These are phyloP conservation scores for Neoboletus brunneissimus DNA, from an alignment of 768 basidiomycete species.

Conservation along the genomic window DNA sequence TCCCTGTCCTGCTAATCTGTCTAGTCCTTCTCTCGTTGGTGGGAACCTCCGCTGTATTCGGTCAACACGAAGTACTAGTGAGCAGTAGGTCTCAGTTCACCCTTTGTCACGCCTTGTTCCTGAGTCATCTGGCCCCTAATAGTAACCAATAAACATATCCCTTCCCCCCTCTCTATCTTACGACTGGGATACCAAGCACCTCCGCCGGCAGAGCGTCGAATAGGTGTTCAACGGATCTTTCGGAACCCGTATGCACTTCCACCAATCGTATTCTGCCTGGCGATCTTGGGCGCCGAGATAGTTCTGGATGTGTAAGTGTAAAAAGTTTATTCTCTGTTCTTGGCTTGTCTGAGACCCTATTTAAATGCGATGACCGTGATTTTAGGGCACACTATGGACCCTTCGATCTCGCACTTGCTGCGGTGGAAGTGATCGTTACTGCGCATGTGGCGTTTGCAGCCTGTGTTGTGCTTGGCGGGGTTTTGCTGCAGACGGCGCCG, in stretches of 20 bases:
- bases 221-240: slow-evolving; percentile 36
- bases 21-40: slow-evolving; percentile 56
- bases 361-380: neutral
- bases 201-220: slow-evolving; percentile 4
- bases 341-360: neutral
- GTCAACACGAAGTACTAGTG: slow-evolving; percentile 64
- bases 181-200: slow-evolving; percentile 22
- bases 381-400: slow-evolving; percentile 54
- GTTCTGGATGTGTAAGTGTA: slow-evolving; percentile 56
- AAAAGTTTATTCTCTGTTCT: neutral
- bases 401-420: slow-evolving; percentile 85
- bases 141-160: slow-evolving; percentile 65
- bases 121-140: slow-evolving; percentile 8
- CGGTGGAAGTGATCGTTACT: slow-evolving; percentile 71
- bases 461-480: slow-evolving; percentile 77
- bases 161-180: slow-evolving; percentile 49
- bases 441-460: slow-evolving; percentile 84
- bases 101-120: neutral
- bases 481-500: slow-evolving; percentile 89
- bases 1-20: slow-evolving; percentile 57
- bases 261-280: slow-evolving; percentile 55
- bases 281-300: slow-evolving; percentile 52
- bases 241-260: slow-evolving; percentile 75
- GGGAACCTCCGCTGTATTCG: slow-evolving; percentile 53
- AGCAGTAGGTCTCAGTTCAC: slow-evolving; percentile 45